phyloP scores from a whole-genome alignment of 106 monocot species.

The Apostasia ramifera region DNA sequence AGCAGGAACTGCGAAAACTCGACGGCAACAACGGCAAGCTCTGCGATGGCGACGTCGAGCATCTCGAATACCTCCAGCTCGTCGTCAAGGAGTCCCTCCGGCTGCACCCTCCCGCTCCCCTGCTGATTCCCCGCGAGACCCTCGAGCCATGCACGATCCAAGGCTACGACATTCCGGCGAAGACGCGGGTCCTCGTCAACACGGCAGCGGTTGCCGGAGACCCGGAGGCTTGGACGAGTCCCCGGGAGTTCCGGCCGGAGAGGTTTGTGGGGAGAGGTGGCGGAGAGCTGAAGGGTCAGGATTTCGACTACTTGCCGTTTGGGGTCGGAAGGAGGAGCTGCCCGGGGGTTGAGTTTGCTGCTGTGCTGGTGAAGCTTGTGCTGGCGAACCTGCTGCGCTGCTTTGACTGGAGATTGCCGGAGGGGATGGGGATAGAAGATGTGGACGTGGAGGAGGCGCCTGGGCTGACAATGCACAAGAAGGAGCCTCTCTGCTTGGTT shows the following conservation, averaged over 20 bases:
- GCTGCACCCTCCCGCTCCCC: slow-evolving; percentile 21
- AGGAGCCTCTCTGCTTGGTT: slow-evolving; percentile 16
- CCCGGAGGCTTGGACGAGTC: slow-evolving; percentile 15
- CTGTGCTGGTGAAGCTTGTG: slow-evolving; percentile 12
- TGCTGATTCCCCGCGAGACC: slow-evolving; percentile 22
- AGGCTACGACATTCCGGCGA: slow-evolving; percentile 24
- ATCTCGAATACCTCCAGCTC: slow-evolving; percentile 14
- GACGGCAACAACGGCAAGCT: slow-evolving; percentile 8
- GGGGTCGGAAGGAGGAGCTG: slow-evolving; percentile 27
- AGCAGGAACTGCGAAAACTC: slow-evolving; percentile 12
- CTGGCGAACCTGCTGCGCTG: slow-evolving; percentile 24
- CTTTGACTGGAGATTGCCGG: slow-evolving; percentile 26
- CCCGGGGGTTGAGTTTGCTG: slow-evolving; percentile 21
- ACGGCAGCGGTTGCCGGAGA: slow-evolving; percentile 17
- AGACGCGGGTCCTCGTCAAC: slow-evolving; percentile 26
- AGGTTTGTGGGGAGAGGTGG: slow-evolving; percentile 13
- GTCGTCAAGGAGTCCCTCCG: slow-evolving; percentile 31
- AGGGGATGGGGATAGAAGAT: slow-evolving; percentile 9
- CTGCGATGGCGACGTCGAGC: slow-evolving; percentile 15
- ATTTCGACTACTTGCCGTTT: slow-evolving; percentile 27
- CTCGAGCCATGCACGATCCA: background rate
- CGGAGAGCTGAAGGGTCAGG: slow-evolving; percentile 12
- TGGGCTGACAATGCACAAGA: slow-evolving; percentile 22
- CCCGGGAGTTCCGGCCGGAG: slow-evolving; percentile 29
- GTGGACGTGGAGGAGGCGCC: slow-evolving; percentile 20